phyloP scores from a whole-genome alignment of 768 basidiomycete species.

The Leucosporidium scottii region DNA sequence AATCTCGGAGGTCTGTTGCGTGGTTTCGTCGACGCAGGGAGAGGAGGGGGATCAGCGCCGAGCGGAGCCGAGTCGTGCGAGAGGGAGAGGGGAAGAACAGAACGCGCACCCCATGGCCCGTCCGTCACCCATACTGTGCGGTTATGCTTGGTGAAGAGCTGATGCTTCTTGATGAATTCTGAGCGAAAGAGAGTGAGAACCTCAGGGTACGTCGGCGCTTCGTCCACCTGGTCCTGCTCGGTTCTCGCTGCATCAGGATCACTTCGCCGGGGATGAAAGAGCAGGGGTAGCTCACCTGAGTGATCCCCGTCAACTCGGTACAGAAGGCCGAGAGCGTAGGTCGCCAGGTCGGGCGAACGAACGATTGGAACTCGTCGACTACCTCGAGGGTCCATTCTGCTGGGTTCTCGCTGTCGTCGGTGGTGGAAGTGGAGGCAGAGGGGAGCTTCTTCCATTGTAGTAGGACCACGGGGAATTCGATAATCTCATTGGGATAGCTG shows the following conservation, averaged over 20 bases:
- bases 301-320: slow-evolving; percentile 78
- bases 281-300: slow-evolving; percentile 58
- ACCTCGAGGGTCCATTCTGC: slow-evolving; percentile 53
- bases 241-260: too few relatives aligned
- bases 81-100: not conserved
- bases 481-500: slow-evolving; percentile 90
- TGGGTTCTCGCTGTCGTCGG: slow-evolving; percentile 49
- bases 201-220: slow-evolving; percentile 60
- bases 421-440: not conserved
- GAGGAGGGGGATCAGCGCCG: not conserved
- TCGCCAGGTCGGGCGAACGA: slow-evolving; percentile 79
- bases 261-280: too few relatives aligned
- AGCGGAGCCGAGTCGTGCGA: not conserved
- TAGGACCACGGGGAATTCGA: slow-evolving; percentile 89
- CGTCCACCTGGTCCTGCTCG: slow-evolving; percentile 70
- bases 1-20: slow-evolving; percentile 30
- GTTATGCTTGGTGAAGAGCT: slow-evolving; percentile 30
- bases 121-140: slow-evolving; percentile 37
- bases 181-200: slow-evolving; percentile 52
- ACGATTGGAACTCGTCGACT: slow-evolving; percentile 76
- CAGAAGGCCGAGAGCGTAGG: slow-evolving; percentile 78
- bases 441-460: slow-evolving; percentile 56
- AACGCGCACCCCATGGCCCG: slow-evolving; percentile 35
- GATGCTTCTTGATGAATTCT: slow-evolving; percentile 24
- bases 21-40: too few relatives aligned